Conservation (phyloP, 768 basidiomycete species). For the Amanita pseudoporphyria region DNA sequence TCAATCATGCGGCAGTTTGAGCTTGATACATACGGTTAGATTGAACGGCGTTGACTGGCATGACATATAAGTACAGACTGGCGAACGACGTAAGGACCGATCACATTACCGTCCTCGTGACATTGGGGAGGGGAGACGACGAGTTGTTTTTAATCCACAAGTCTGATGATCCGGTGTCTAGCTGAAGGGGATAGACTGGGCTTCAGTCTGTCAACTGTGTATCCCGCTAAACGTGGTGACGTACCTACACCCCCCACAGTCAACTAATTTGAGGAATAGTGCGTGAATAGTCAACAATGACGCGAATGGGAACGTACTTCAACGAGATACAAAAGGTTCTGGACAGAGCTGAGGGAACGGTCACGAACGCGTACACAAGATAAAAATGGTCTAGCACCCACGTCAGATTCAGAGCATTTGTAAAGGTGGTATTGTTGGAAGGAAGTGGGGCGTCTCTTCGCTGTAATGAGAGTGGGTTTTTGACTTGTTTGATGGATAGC, state of each 20-base stretch:
- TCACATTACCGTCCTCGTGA: slow-evolving; percentile 37
- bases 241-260: slow-evolving; percentile 54
- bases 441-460: slow-evolving; percentile 26
- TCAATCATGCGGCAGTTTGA: not conserved
- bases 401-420: slow-evolving; percentile 34
- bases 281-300: not conserved
- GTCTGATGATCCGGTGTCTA: slow-evolving; percentile 83
- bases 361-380: slow-evolving; percentile 10
- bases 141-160: slow-evolving; percentile 54
- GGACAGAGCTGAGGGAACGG: slow-evolving; percentile 41
- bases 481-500: slow-evolving; percentile 38
- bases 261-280: slow-evolving; percentile 34
- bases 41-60: slow-evolving; percentile 40
- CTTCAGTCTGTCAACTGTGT: slow-evolving; percentile 4
- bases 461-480: slow-evolving; percentile 21
- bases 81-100: not conserved
- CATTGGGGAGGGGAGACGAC: slow-evolving; percentile 35
- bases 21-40: slow-evolving; percentile 42
- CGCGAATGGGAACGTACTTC: slow-evolving; percentile 40
- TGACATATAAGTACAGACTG: slow-evolving; percentile 9
- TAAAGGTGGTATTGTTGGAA: slow-evolving; percentile 6
- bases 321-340: slow-evolving; percentile 72
- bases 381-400: slow-evolving; percentile 17
- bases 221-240: slow-evolving; percentile 13
- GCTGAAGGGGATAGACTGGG: slow-evolving; percentile 61